Base-by-base conservation (phyloP, 371 early-diverging fungal genomes). In the Batrachochytrium dendrobatidis region DNA sequence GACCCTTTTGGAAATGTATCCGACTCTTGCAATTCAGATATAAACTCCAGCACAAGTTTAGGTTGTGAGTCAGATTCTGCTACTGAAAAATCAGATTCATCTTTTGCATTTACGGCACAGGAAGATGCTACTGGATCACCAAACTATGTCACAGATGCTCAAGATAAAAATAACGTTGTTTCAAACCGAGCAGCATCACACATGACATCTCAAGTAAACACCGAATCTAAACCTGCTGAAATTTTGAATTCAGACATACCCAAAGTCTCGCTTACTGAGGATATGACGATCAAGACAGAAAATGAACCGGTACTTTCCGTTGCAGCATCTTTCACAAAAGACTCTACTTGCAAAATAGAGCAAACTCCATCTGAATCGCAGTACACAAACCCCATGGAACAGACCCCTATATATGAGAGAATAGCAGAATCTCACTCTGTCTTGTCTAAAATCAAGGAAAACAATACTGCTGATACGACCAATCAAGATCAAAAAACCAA, bases 21-120 rank as follows among this genome's bases (percentile, higher is more conserved):
- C 55, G 61, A 58, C 51, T 60, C 17, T 69, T 61, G 43, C 26
- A 26, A 25, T 12, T 7, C 6, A 22, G 50, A 63, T 18, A 48
- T 31, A 46, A 25, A 8, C 22, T 48, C 7, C n/a, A 55, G 54
- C 34, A 24, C n/a, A 1, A 64, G 24, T 22, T 20, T 18, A 52
- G 25, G 8, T 7, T 44, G 30, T 10, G 51, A 39, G 56, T 44
- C 22, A 59, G 59, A 20, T 10, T 8, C 45, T 22, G 20, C 43
- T 15, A 48, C 15, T 1, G 51, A 54, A 54, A 0, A 39, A 45
- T 28, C 39, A 25, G 1, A 17, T 18, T 44, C 44, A 54, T 28
- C 44, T 2, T 17, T 17, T 24, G 45, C 18, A 18, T 17, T 17
- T 1, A 33, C 17, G 20, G 33, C 17, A 26, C 20, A 32, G n/a